Evolutionary conservation across 1,284 basidiomycete species (phyloP).

Genomic region (Melampsora americana): DNA sequence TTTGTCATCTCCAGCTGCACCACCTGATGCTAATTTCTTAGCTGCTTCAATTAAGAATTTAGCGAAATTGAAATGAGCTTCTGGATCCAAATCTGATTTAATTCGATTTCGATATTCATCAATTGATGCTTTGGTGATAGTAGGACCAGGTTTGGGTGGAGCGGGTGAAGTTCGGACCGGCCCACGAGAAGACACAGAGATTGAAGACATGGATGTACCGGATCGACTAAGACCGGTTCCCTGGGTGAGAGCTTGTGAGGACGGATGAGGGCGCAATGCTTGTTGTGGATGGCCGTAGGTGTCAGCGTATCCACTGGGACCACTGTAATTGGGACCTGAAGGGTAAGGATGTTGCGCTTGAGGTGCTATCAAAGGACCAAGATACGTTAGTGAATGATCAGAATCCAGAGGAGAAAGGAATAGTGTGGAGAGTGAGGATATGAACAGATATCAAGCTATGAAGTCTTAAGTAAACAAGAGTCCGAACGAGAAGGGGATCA

Average conservation of each 20-base stretch:
- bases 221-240: conserved; percentile 11
- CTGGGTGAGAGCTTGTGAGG: conserved; percentile 2
- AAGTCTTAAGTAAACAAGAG: not conserved
- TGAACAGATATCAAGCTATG: not conserved
- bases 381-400: not conserved
- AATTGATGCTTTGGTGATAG: conserved; percentile 84
- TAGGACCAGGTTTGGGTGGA: conserved; percentile 49
- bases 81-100: conserved; percentile 95
- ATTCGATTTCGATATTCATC: conserved; percentile 95
- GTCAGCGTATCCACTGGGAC: not conserved
- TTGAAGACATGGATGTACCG: conserved; percentile 16
- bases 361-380: too few species aligned
- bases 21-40: conserved; percentile 62
- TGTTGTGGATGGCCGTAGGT: not conserved
- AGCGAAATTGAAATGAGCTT: conserved; percentile 95
- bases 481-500: too few species aligned
- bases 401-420: not conserved
- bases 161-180: conserved; percentile 14
- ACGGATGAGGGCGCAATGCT: not conserved
- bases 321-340: not conserved
- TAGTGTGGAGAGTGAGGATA: not conserved
- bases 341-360: too few species aligned
- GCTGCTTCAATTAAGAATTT: conserved; percentile 99
- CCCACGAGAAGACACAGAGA: not conserved
- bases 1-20: conserved; percentile 54